Conservation (phyloP, 139 green algal genomes). For the Monoraphidium neglectum region DNA sequence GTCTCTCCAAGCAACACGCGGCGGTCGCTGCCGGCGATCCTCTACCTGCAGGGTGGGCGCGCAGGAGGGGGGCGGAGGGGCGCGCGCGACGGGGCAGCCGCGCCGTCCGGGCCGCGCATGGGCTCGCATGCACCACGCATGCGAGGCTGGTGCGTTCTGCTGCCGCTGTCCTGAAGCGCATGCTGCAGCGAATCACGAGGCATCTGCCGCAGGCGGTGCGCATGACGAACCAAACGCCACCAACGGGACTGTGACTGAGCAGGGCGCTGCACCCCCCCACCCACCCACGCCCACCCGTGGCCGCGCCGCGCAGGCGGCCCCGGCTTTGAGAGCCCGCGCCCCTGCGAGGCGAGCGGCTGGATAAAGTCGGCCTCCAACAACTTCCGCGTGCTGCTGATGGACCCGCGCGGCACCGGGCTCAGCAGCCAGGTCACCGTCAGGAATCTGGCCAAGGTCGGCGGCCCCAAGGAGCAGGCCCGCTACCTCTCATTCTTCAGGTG, state of each 20-base stretch:
- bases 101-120: background rate
- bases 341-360: constrained; percentile 77
- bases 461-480: constrained; percentile 68
- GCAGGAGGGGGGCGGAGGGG: background rate
- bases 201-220: too few relatives aligned
- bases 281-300: background rate
- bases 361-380: constrained; percentile 69
- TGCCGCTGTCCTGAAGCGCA: too few relatives aligned
- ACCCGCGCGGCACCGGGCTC: constrained; percentile 72
- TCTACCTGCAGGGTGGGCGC: constrained; percentile 86
- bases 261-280: background rate
- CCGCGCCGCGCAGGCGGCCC: constrained; percentile 70
- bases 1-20: constrained; percentile 50
- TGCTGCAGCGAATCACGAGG: too few relatives aligned
- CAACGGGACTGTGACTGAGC: background rate
- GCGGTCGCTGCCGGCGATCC: constrained; percentile 64
- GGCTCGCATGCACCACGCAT: background rate
- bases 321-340: constrained; percentile 78
- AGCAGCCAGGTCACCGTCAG: constrained; percentile 64
- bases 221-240: too few relatives aligned
- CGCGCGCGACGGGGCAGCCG: background rate
- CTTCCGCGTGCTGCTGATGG: constrained; percentile 87
- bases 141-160: too few relatives aligned
- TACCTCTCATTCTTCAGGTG: constrained; percentile 71
- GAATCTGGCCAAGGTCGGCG: constrained; percentile 56